A percentile compares a stretch with the other conserved stretches of the same genome.
These are phyloP conservation scores for Rosellinia necatrix DNA, from an alignment of 2,329 filamentous ascomycete species.

Conservation along the genomic window DNA sequence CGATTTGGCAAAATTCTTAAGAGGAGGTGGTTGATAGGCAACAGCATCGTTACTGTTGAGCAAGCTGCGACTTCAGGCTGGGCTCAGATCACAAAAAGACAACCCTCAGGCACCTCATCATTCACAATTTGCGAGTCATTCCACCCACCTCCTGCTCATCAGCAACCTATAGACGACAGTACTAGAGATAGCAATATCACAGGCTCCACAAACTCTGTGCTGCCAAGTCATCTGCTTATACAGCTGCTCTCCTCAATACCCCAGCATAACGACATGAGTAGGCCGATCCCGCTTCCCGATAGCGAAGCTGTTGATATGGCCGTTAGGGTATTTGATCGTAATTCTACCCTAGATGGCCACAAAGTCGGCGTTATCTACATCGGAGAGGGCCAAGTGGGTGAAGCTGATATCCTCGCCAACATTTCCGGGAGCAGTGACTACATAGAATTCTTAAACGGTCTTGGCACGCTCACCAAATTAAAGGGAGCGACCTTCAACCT, in stretches of 20 bases:
- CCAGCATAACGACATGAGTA: conserved; percentile 59
- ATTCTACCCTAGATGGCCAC: conserved; percentile 89
- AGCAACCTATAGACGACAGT: conserved; percentile 54
- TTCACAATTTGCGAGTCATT: conserved; percentile 66
- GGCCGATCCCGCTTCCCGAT: conserved; percentile 75
- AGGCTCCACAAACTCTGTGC: conserved; percentile 60
- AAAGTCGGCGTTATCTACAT: conserved; percentile 96
- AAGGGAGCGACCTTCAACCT: conserved; percentile 89
- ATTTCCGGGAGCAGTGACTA: conserved; percentile 87
- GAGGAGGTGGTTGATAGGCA: conserved; percentile 73
- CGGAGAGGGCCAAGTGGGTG: conserved; percentile 80
- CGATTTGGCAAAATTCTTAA: conserved; percentile 69
- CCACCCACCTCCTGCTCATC: conserved; percentile 61
- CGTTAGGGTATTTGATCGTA: conserved; percentile 82
- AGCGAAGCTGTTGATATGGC: conserved; percentile 73
- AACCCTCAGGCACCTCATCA: conserved; percentile 69
- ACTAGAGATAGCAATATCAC: conserved; percentile 50
- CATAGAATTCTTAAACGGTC: conserved; percentile 77
- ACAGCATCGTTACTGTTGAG: conserved; percentile 75
- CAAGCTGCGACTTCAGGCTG: conserved; percentile 69
- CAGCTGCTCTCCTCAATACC: conserved; percentile 69
- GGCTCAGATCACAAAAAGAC: conserved; percentile 72
- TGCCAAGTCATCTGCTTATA: conserved; percentile 76
- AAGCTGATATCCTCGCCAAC: conserved; percentile 85
- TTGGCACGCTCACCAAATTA: conserved; percentile 81